Percentiles rank a stretch among this genome's conserved stretches.
phyloP scores from a whole-genome alignment of 768 basidiomycete species.

The Psilocybe cubensis region DNA sequence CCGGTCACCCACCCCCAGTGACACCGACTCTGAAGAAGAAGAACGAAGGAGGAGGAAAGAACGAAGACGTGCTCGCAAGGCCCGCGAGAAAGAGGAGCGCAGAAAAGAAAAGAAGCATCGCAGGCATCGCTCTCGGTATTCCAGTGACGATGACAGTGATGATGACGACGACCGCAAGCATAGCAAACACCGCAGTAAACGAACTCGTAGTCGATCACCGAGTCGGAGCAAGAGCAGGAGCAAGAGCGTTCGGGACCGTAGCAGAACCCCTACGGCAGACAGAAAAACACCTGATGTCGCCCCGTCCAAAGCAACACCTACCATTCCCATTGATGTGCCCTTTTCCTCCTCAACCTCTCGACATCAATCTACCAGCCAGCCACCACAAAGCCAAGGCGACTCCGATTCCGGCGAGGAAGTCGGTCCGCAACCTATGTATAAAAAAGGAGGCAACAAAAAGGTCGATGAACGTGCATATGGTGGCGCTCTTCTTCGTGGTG shows the following conservation, averaged over 20 bases:
- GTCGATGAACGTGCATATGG: conserved; percentile 88
- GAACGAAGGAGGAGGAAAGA: conserved; percentile 66
- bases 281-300: conserved; percentile 20
- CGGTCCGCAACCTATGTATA: conserved; percentile 74
- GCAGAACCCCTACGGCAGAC: conserved; percentile 13
- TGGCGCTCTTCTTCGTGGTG: conserved; percentile 87
- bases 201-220: conserved; percentile 7
- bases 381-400: conserved; percentile 35
- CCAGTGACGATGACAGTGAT: conserved; percentile 40
- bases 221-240: conserved; percentile 8
- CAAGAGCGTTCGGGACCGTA: conserved; percentile 17
- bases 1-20: conserved; percentile 53
- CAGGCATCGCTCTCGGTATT: conserved; percentile 31
- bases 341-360: conserved; percentile 8
- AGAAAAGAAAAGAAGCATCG: conserved; percentile 36
- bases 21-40: conserved; percentile 55
- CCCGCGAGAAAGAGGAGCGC: conserved; percentile 43
- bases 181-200: conserved; percentile 23
- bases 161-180: conserved; percentile 36
- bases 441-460: conserved; percentile 47
- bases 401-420: conserved; percentile 64
- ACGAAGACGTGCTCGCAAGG: conserved; percentile 56
- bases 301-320: not conserved
- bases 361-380: conserved; percentile 16
- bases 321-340: not conserved